Evolutionary conservation across 2,329 filamentous ascomycete species (phyloP).

Genomic region (Aspergillus glaucus): DNA sequence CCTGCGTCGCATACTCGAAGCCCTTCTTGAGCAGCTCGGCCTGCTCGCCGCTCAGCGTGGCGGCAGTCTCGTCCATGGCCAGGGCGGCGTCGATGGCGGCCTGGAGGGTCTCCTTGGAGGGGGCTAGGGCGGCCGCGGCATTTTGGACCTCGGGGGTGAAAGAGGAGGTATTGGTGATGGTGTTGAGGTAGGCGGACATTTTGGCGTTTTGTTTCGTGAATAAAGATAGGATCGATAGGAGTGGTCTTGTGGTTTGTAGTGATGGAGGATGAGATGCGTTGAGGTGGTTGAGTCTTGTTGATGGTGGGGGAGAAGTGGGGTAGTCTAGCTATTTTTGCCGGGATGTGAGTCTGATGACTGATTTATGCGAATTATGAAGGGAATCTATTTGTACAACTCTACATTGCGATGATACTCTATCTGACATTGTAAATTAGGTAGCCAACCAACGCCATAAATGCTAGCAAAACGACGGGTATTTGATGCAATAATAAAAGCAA

Average conservation of each 20-base stretch:
- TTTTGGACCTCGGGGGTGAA: slow-evolving; percentile 23
- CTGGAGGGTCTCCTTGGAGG: slow-evolving; percentile 20
- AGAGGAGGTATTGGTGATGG: slow-evolving; percentile 21
- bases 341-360: too few species aligned
- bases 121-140: slow-evolving; percentile 17
- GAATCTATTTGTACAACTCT: too few species aligned
- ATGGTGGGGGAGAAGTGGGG: too few species aligned
- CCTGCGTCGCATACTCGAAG: slow-evolving; percentile 26
- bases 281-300: too few species aligned
- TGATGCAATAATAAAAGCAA: not conserved
- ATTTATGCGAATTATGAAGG: too few species aligned
- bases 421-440: too few species aligned
- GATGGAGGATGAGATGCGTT: slow-evolving; percentile 3
- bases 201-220: slow-evolving; percentile 5
- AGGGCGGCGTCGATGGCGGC: slow-evolving; percentile 20
- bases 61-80: slow-evolving; percentile 11
- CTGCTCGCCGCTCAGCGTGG: slow-evolving; percentile 10
- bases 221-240: slow-evolving; percentile 1
- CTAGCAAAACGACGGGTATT: not conserved
- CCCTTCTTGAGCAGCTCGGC: slow-evolving; percentile 20
- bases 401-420: too few species aligned
- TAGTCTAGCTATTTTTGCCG: too few species aligned
- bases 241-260: slow-evolving; percentile 5
- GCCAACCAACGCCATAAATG: not conserved
- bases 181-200: slow-evolving; percentile 24